Conservation (phyloP, 129 eudicot genomes). For the Lactuca saligna region DNA sequence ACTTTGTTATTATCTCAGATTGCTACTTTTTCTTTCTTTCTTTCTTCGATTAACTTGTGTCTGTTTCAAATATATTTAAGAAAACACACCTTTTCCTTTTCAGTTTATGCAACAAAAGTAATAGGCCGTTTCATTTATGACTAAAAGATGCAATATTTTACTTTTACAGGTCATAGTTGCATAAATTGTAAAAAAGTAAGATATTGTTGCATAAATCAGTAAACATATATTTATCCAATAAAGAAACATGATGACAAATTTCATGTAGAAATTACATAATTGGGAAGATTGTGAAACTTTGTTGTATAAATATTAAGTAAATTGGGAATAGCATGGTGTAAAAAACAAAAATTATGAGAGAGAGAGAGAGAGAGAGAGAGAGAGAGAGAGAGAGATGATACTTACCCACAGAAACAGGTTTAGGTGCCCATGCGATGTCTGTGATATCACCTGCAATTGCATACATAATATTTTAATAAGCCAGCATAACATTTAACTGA, state of each 20-base stretch:
- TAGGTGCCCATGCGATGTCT: constrained; percentile 88
- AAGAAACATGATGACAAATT: not conserved
- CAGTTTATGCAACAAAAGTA: too few relatives aligned
- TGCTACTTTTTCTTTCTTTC: not conserved
- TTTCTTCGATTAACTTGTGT: too few relatives aligned
- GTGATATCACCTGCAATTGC: constrained; percentile 83
- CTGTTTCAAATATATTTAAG: not conserved
- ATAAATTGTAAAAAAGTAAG: too few relatives aligned
- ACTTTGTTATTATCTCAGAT: constrained; percentile 23
- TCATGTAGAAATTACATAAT: too few relatives aligned
- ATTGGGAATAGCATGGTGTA: not conserved
- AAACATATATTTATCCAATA: too few relatives aligned
- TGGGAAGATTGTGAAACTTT: too few relatives aligned
- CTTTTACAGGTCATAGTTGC: too few relatives aligned
- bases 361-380: not conserved
- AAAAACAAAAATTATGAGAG: too few relatives aligned
- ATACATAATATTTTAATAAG: not conserved
- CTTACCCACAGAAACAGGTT: constrained; percentile 60
- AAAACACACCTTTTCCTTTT: too few relatives aligned
- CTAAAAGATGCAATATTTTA: too few relatives aligned
- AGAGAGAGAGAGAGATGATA: constrained; percentile 16
- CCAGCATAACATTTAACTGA: constrained; percentile 17
- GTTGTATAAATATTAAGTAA: not conserved
- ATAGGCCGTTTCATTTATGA: too few relatives aligned
- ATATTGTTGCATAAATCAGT: too few relatives aligned